Conservation (phyloP, 1,139 yeast species). For the Hansenula sp. region DNA sequence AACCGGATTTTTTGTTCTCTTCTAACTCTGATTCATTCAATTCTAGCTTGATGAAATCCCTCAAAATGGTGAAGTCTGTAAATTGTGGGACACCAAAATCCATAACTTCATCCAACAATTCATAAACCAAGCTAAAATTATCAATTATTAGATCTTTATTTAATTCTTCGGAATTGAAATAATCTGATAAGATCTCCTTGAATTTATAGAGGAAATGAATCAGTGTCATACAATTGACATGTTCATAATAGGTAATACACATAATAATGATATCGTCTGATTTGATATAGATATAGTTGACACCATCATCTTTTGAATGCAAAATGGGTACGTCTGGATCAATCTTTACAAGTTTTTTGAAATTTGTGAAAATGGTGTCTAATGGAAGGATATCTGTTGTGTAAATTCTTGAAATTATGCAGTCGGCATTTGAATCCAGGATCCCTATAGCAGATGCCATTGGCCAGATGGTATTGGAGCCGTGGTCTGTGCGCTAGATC, state of each 20-base stretch:
- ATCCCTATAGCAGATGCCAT: slow-evolving; percentile 22
- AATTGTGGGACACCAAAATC: slow-evolving; percentile 74
- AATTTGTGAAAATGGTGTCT: slow-evolving; percentile 11
- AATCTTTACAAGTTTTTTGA: background rate
- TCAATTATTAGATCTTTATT: slow-evolving; percentile 61
- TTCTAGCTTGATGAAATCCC: slow-evolving; percentile 56
- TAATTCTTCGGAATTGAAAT: slow-evolving; percentile 42
- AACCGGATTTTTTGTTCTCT: slow-evolving; percentile 6
- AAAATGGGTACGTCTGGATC: background rate
- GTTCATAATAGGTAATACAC: slow-evolving; percentile 38
- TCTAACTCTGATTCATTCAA: slow-evolving; percentile 19
- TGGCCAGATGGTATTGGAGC: too few species aligned
- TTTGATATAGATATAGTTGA: slow-evolving; percentile 51
- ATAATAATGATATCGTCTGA: slow-evolving; percentile 56
- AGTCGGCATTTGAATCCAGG: slow-evolving; percentile 17
- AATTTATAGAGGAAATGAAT: slow-evolving; percentile 57
- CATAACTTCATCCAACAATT: slow-evolving; percentile 67
- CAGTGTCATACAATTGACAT: slow-evolving; percentile 54
- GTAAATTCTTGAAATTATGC: slow-evolving; percentile 19
- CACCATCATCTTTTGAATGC: slow-evolving; percentile 31
- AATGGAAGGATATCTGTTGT: slow-evolving; percentile 12
- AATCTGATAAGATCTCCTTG: slow-evolving; percentile 52
- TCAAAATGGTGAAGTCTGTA: slow-evolving; percentile 66
- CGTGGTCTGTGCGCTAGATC: too few species aligned
- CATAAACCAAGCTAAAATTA: slow-evolving; percentile 65